Percentiles rank a stretch among this genome's conserved stretches.
Conservation (phyloP, 2,329 filamentous ascomycete species). For the Claviceps sp. region DNA sequence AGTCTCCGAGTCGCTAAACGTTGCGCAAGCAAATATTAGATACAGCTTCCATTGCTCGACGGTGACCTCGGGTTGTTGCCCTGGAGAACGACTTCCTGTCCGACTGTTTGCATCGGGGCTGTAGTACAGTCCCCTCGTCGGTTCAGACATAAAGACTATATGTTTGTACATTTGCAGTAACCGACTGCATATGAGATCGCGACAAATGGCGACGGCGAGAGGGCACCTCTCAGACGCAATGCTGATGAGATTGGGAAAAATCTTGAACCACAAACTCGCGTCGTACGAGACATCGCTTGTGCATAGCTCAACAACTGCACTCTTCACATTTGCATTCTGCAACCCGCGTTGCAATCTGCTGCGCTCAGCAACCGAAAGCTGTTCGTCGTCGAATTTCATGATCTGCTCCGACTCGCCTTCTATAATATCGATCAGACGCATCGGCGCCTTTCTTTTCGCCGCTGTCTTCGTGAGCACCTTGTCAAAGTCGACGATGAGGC, state of each 20-base stretch:
- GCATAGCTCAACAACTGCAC: slow-evolving; percentile 83
- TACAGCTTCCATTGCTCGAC: slow-evolving; percentile 98
- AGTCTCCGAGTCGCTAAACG: slow-evolving; percentile 69
- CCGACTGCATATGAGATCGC: slow-evolving; percentile 85
- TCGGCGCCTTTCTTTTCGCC: slow-evolving; percentile 45
- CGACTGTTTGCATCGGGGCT: slow-evolving; percentile 45
- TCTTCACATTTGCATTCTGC: slow-evolving; percentile 69
- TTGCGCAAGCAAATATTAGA: slow-evolving; percentile 92
- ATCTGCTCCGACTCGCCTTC: slow-evolving; percentile 81
- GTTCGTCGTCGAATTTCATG: slow-evolving; percentile 84
- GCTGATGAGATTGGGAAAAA: slow-evolving; percentile 88
- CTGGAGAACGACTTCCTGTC: slow-evolving; percentile 40
- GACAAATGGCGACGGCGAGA: slow-evolving; percentile 77
- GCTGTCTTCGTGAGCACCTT: slow-evolving; percentile 62
- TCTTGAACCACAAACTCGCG: slow-evolving; percentile 90
- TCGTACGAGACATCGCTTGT: slow-evolving; percentile 93
- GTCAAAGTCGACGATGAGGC: slow-evolving; percentile 88
- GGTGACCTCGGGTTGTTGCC: slow-evolving; percentile 69
- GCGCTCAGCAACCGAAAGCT: slow-evolving; percentile 79
- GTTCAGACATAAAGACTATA: slow-evolving; percentile 68
- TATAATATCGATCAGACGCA: slow-evolving; percentile 77
- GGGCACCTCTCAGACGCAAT: slow-evolving; percentile 85
- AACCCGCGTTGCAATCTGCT: slow-evolving; percentile 85
- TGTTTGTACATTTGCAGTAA: slow-evolving; percentile 85
- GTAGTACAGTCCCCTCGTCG: slow-evolving; percentile 49